Conservation (phyloP, 2,329 filamentous ascomycete genomes). For the Claviceps sorghi region DNA sequence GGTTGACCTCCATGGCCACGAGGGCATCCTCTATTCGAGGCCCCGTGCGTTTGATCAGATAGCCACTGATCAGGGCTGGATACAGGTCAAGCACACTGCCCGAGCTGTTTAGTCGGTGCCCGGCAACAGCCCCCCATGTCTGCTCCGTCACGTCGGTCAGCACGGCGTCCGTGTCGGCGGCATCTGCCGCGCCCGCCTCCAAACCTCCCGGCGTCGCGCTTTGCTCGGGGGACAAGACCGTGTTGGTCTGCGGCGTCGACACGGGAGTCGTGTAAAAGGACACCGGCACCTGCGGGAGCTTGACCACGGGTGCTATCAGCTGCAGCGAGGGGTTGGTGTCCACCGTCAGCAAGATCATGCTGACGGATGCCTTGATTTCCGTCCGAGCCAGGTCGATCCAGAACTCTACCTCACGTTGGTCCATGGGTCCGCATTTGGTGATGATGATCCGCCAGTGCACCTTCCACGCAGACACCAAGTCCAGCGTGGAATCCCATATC, state of each 20-base stretch:
- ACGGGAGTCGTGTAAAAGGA: conserved; percentile 47
- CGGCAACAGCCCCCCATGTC: conserved; percentile 58
- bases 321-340: conserved; percentile 51
- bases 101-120: conserved; percentile 49
- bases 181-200: conserved; percentile 26
- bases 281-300: conserved; percentile 29
- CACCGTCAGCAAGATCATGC: conserved; percentile 46
- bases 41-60: conserved; percentile 50
- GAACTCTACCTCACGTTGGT: conserved; percentile 46
- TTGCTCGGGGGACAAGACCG: conserved; percentile 48
- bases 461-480: conserved; percentile 54
- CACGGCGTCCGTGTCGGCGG: conserved; percentile 40
- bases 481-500: conserved; percentile 64
- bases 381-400: conserved; percentile 40
- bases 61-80: conserved; percentile 47
- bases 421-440: conserved; percentile 55
- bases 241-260: conserved; percentile 48
- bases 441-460: conserved; percentile 68
- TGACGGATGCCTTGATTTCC: conserved; percentile 36
- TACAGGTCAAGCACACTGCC: conserved; percentile 38
- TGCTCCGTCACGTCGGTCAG: conserved; percentile 62
- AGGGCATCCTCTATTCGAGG: conserved; percentile 42
- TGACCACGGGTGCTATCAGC: conserved; percentile 41
- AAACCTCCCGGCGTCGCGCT: conserved; percentile 31
- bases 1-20: conserved; percentile 47